Percentiles rank a stretch among this genome's conserved stretches.
phyloP scores from a whole-genome alignment of 2,329 filamentous ascomycete species.

The Rutstroemia sp. region DNA sequence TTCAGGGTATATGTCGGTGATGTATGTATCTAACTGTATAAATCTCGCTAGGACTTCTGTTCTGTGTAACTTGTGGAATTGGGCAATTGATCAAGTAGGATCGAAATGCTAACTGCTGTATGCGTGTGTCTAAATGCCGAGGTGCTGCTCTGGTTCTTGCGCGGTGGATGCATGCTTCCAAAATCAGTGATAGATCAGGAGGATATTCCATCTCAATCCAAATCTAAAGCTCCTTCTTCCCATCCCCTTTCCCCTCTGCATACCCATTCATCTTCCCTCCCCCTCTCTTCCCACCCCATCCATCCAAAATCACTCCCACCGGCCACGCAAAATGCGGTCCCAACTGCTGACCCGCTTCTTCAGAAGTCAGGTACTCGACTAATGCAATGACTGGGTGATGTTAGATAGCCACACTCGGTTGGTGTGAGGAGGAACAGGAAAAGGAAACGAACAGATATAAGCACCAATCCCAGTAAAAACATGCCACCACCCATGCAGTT shows the following conservation, averaged over 20 bases:
- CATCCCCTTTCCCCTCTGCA: background rate
- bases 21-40: no score
- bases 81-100: no score
- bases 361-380: slow-evolving; percentile 30
- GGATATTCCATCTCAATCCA: no score
- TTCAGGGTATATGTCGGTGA: no score
- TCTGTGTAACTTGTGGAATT: no score
- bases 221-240: background rate
- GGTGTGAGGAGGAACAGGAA: background rate
- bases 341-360: slow-evolving; percentile 25
- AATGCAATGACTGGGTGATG: slow-evolving; percentile 25
- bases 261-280: background rate
- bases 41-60: no score
- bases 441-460: slow-evolving; percentile 25
- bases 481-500: slow-evolving; percentile 60
- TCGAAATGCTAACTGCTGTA: no score
- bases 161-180: no score
- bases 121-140: no score
- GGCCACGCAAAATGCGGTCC: slow-evolving; percentile 26
- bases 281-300: background rate
- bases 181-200: no score
- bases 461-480: slow-evolving; percentile 50
- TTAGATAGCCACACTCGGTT: slow-evolving; percentile 10
- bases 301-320: slow-evolving; percentile 18
- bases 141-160: no score